phyloP scores from a whole-genome alignment of 2,329 filamentous ascomycete species.

The Apiospora koreana region DNA sequence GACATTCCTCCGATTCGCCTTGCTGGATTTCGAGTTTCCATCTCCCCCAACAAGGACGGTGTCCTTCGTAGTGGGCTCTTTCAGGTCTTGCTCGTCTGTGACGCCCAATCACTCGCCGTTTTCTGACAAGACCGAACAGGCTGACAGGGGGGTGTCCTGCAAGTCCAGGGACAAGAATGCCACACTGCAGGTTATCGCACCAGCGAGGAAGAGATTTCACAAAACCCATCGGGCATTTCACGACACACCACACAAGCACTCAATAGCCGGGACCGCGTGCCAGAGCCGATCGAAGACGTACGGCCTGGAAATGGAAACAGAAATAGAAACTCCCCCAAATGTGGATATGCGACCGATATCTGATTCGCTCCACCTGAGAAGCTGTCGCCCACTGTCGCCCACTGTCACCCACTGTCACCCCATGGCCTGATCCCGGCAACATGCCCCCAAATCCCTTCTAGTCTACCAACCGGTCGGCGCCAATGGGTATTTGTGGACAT shows the following conservation, averaged over 20 bases:
- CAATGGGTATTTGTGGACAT: not conserved
- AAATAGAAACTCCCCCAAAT: not conserved
- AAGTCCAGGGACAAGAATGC: not conserved
- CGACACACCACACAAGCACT: too few relatives aligned
- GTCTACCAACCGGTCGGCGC: not conserved
- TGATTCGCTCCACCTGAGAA: constrained; percentile 4
- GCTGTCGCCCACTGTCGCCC: not conserved
- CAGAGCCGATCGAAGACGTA: not conserved
- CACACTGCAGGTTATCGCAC: not conserved
- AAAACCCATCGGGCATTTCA: not conserved
- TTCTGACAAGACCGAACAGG: not conserved
- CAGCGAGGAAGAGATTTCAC: not conserved
- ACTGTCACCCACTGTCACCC: too few relatives aligned
- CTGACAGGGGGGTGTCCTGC: not conserved
- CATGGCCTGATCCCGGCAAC: not conserved
- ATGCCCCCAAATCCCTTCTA: not conserved
- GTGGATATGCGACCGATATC: not conserved
- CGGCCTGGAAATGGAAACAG: not conserved
- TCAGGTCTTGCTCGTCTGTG: not conserved
- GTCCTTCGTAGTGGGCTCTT: not conserved
- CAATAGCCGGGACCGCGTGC: not conserved
- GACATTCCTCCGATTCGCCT: not conserved
- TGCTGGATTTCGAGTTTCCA: not conserved
- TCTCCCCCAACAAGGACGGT: not conserved
- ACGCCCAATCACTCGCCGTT: not conserved